phyloP scores from a whole-genome alignment of 1,284 basidiomycete genomes.

The Gomphus bonarii region DNA sequence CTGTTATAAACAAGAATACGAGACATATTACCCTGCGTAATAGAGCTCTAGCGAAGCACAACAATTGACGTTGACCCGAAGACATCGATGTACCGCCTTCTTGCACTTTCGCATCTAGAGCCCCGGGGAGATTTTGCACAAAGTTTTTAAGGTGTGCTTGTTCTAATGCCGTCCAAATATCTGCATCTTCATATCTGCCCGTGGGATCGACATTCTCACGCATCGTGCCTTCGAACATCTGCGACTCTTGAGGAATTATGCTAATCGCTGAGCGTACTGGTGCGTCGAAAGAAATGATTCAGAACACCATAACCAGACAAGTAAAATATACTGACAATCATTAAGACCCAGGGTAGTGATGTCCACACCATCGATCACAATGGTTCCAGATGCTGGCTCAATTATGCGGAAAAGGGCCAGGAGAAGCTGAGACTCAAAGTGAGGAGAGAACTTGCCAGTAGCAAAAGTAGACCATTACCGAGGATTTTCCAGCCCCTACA shows the following conservation, averaged over 20 bases:
- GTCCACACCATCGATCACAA: conserved; percentile 78
- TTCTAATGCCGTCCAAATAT: conserved; percentile 76
- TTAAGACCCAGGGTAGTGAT: conserved; percentile 77
- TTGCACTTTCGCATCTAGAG: conserved; percentile 65
- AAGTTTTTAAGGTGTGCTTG: conserved; percentile 67
- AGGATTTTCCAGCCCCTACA: conserved; percentile 76
- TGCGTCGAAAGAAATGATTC: conserved; percentile 7
- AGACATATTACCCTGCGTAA: conserved; percentile 43
- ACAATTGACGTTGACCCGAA: conserved; percentile 75
- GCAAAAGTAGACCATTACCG: conserved; percentile 31
- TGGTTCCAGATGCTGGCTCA: conserved; percentile 71
- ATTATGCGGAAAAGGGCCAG: conserved; percentile 73
- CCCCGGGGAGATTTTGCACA: conserved; percentile 59
- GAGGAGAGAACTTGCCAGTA: not conserved
- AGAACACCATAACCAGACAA: not conserved
- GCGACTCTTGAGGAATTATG: conserved; percentile 81
- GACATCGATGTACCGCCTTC: conserved; percentile 81
- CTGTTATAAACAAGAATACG: not conserved
- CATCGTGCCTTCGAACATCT: conserved; percentile 81
- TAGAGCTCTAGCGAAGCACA: conserved; percentile 77
- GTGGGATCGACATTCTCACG: conserved; percentile 80
- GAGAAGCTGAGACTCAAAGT: conserved; percentile 31
- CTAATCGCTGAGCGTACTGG: conserved; percentile 66
- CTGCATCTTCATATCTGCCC: conserved; percentile 58
- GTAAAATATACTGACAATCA: conserved; percentile 39